Conservation (phyloP, 345 rosid genomes). For the Schrenkiella parvula region DNA sequence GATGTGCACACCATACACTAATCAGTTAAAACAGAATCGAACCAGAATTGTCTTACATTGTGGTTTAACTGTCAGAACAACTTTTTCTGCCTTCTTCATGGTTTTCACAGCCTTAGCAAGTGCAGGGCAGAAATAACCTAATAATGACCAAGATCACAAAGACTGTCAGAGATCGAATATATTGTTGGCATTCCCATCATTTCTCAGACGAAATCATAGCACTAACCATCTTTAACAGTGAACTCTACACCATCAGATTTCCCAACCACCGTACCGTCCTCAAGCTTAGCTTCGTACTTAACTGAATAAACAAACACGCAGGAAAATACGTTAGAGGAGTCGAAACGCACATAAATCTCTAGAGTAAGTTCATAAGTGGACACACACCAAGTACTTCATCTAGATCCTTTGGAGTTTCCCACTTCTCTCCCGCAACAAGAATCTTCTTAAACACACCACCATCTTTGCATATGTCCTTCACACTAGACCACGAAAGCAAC, state of each 20-base stretch:
- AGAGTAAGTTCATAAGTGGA: neutral
- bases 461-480: conserved; percentile 81
- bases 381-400: conserved; percentile 71
- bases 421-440: conserved; percentile 61
- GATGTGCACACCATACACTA: neutral
- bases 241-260: conserved; percentile 77
- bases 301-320: conserved; percentile 39
- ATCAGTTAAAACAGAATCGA: neutral
- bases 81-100: conserved; percentile 87
- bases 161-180: neutral
- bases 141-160: neutral
- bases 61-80: conserved; percentile 63
- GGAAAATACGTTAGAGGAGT: neutral
- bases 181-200: neutral
- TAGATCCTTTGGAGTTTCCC: conserved; percentile 76
- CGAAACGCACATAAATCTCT: neutral
- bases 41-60: conserved; percentile 24
- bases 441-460: conserved; percentile 84
- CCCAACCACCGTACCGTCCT: conserved; percentile 66
- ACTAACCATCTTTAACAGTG: conserved; percentile 68
- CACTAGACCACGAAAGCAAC: conserved; percentile 69
- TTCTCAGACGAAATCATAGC: neutral
- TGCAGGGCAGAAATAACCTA: conserved; percentile 88
- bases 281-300: conserved; percentile 68
- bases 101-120: conserved; percentile 76